Base-by-base conservation (phyloP, 257 asterid species). In the Salvia miltiorrhiza region DNA sequence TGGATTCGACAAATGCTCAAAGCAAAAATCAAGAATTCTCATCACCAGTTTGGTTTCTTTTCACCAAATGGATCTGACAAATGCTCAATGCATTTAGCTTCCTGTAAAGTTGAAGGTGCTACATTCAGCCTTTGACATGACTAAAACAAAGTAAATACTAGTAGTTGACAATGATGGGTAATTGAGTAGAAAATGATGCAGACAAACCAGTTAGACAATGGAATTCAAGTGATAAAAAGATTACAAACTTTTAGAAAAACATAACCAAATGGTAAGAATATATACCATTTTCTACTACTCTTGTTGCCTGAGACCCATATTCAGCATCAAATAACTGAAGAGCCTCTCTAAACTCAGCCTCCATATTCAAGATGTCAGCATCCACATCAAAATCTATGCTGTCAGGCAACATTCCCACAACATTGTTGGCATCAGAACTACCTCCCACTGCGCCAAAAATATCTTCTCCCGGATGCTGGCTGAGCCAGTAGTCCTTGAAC, bases 311-410 rank as follows among this genome's bases (percentile, higher is more conserved):
- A 0, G 67, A 30, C 53, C 75, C 86, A 16, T 73, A 76, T 12
- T 57, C 90, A 28, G 83, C 41, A 61, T 78, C 87, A 10, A 90
- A 63, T 9, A 81, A 87, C 59, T 71, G 84, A 65, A 90, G 95
- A 75, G 90, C 90, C 59, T 93, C 97, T 83, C 90, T 96, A 58
- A 81, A 93, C 81, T 90, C 95, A 10, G 86, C 86, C 77, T 93
- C 98, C 92, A 93, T 90, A 75, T 82, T 84, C 77, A 88, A 71
- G 60, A 84, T 82, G 20, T 93, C 97, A 47, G 90, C 97, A 64
- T 93, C 97, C 70, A 90, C 83, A 33, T 87, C 89, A 19, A 90
- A 86, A 76, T 93, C 97, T 59, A 93, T 88, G 21, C 35, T 57
- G 57, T 93, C 98, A 3, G 97, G 97, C 79, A 90, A 81, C 86